Evolutionary conservation across 1,139 yeast species (phyloP).

Genomic region (Meyerozyma sp.): DNA sequence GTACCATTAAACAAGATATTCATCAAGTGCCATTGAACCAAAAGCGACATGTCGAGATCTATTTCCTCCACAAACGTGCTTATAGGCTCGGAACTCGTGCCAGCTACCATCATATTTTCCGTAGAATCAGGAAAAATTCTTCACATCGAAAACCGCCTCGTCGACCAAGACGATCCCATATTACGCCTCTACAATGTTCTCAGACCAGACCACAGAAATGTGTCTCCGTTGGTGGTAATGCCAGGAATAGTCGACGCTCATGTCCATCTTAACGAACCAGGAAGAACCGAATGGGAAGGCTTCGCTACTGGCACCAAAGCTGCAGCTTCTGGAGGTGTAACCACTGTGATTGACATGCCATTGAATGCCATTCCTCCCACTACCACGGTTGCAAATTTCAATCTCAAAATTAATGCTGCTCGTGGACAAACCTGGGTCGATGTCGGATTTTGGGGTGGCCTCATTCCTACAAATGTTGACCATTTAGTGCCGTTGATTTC

Average conservation of each 20-base stretch:
- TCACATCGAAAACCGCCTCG: constrained; percentile 31
- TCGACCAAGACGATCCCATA: constrained; percentile 31
- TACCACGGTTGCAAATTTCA: constrained; percentile 72
- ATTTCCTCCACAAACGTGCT: constrained; percentile 64
- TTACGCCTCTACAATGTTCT: constrained; percentile 37
- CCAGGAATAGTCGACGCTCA: constrained; percentile 95
- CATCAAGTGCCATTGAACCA: too few species aligned
- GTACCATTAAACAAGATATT: too few species aligned
- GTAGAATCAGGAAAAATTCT: constrained; percentile 61
- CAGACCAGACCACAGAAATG: constrained; percentile 41
- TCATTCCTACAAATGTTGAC: constrained; percentile 69
- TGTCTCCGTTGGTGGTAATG: constrained; percentile 62
- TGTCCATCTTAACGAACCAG: constrained; percentile 92
- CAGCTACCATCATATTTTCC: constrained; percentile 70
- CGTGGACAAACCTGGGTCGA: constrained; percentile 84
- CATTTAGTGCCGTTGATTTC: constrained; percentile 69
- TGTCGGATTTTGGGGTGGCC: constrained; percentile 95
- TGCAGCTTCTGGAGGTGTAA: constrained; percentile 93
- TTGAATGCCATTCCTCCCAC: constrained; percentile 94
- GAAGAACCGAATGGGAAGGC: constrained; percentile 95
- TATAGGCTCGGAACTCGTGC: constrained; percentile 40
- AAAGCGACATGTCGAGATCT: constrained; percentile 58
- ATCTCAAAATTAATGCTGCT: constrained; percentile 73
- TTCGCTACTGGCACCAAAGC: constrained; percentile 89
- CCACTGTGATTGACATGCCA: constrained; percentile 95